phyloP scores from a whole-genome alignment of 177 flowering plant species.

The Vitis hybrid region DNA sequence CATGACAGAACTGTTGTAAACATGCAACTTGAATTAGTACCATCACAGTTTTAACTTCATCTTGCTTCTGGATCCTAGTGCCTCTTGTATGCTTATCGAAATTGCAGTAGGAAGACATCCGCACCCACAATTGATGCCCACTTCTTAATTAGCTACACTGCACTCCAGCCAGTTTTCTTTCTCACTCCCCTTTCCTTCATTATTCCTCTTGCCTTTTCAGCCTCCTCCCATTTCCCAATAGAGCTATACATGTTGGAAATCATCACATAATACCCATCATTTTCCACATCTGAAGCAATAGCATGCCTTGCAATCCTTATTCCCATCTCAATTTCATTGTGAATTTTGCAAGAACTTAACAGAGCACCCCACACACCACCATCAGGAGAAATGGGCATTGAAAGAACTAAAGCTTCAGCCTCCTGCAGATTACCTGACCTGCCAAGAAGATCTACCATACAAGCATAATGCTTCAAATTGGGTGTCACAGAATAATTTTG shows the following conservation, averaged over 20 bases:
- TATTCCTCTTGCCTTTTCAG: conserved; percentile 18
- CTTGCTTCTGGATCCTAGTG: too few species aligned
- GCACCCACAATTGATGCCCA: too few species aligned
- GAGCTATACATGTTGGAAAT: conserved; percentile 63
- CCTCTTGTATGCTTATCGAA: too few species aligned
- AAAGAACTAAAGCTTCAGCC: conserved; percentile 56
- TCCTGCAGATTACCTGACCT: conserved; percentile 62
- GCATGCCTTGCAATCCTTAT: conserved; percentile 51
- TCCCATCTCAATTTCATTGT: conserved; percentile 58
- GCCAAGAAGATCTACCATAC: conserved; percentile 80
- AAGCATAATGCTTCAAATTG: conserved; percentile 74
- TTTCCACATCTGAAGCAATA: conserved; percentile 60
- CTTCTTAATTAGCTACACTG: neutral
- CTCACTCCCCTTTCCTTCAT: conserved; percentile 26
- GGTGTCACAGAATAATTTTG: conserved; percentile 44
- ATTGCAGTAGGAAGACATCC: too few species aligned
- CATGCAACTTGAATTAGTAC: too few species aligned
- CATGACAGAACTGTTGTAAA: too few species aligned
- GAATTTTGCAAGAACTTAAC: conserved; percentile 58
- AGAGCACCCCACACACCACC: conserved; percentile 76
- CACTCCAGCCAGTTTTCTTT: conserved; percentile 30
- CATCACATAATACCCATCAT: conserved; percentile 68
- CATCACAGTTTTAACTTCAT: too few species aligned
- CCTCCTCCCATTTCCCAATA: conserved; percentile 39
- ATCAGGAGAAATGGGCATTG: conserved; percentile 75